Evolutionary conservation across 306 rosid species (phyloP).

Genomic region (Inga oerstediana): DNA sequence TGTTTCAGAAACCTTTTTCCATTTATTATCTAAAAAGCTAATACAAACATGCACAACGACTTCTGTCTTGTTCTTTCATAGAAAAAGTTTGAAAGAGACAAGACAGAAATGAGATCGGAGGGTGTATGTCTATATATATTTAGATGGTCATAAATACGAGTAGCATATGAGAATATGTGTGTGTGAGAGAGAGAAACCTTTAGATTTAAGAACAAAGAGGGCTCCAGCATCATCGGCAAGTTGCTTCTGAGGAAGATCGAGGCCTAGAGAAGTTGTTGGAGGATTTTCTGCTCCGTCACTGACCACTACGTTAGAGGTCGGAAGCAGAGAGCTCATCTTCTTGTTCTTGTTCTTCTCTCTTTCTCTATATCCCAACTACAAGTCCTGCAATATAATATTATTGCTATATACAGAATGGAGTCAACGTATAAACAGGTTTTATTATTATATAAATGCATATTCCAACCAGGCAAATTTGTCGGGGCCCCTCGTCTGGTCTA

Average conservation of each 20-base stretch:
- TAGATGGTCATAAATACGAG: too few relatives aligned
- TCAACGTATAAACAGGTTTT: background rate
- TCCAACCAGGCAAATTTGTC: background rate
- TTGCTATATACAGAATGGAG: background rate
- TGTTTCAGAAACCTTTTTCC: too few relatives aligned
- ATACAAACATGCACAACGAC: too few relatives aligned
- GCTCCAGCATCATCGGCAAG: background rate
- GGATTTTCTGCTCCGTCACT: background rate
- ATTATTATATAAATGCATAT: background rate
- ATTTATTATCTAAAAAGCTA: too few relatives aligned
- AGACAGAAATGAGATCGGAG: background rate
- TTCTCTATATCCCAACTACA: background rate
- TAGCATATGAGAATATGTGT: background rate
- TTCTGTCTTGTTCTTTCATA: too few relatives aligned
- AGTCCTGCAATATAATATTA: background rate
- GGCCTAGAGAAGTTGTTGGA: background rate
- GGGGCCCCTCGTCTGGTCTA: too few relatives aligned
- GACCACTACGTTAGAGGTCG: background rate
- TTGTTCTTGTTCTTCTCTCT: background rate
- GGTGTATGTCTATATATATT: too few relatives aligned
- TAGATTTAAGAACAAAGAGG: background rate
- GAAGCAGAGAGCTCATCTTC: background rate
- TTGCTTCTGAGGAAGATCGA: background rate
- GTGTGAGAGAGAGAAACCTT: background rate
- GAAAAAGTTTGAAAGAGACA: background rate